phyloP scores from a whole-genome alignment of 1,284 basidiomycete genomes.

The Ceratobasidium sp. region DNA sequence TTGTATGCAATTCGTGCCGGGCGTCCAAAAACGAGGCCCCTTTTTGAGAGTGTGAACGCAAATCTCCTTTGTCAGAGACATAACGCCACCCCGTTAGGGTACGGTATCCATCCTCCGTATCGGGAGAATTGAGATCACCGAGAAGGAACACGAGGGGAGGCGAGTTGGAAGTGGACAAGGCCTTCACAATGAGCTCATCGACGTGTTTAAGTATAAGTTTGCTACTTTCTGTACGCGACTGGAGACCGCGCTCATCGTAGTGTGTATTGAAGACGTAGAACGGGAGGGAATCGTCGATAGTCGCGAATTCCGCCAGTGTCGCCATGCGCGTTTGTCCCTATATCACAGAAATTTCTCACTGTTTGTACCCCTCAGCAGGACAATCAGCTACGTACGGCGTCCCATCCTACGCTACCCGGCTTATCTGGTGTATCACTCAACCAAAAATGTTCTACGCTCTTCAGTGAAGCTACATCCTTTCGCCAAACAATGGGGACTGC shows the following conservation, averaged over 20 bases:
- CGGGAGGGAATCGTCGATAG: not conserved
- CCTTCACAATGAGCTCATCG: slow-evolving; percentile 11
- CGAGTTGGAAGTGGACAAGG: slow-evolving; percentile 4
- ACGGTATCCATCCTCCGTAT: slow-evolving; percentile 38
- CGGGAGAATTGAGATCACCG: slow-evolving; percentile 40
- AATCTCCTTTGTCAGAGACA: not conserved
- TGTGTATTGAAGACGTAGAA: slow-evolving; percentile 42
- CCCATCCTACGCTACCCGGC: slow-evolving; percentile 42
- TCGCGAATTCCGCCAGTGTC: slow-evolving; percentile 30
- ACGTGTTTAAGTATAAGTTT: slow-evolving; percentile 36
- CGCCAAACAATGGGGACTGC: slow-evolving; percentile 42
- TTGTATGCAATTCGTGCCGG: slow-evolving; percentile 36
- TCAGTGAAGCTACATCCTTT: slow-evolving; percentile 28
- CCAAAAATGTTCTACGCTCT: slow-evolving; percentile 40
- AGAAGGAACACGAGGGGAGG: slow-evolving; percentile 34
- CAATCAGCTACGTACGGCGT: slow-evolving; percentile 17
- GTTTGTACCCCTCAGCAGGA: not conserved
- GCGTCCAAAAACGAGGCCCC: slow-evolving; percentile 16
- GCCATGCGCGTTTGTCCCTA: slow-evolving; percentile 43
- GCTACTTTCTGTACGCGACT: slow-evolving; percentile 38
- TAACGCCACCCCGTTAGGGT: slow-evolving; percentile 39
- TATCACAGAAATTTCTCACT: not conserved
- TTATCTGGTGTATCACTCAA: slow-evolving; percentile 32
- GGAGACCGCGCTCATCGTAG: slow-evolving; percentile 38
- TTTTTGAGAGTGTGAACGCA: not conserved